These are phyloP conservation scores for Phaeosphaeriaceae sp. DNA, from an alignment of 2,329 filamentous ascomycete genomes.

Conservation along the genomic window DNA sequence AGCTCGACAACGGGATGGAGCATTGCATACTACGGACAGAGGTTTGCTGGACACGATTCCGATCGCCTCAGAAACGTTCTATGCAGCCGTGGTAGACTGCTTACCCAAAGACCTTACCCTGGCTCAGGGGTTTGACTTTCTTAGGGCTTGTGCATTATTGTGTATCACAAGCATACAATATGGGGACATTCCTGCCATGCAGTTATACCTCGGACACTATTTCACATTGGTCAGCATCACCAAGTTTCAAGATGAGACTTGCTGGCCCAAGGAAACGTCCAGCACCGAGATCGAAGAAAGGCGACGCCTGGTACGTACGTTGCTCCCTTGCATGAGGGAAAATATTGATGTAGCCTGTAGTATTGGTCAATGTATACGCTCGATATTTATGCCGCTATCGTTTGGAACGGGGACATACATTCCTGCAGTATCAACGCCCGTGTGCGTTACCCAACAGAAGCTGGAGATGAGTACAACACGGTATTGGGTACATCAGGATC, in stretches of 20 bases:
- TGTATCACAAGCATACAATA: conserved; percentile 61
- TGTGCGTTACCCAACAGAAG: conserved; percentile 59
- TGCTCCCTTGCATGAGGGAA: conserved; percentile 47
- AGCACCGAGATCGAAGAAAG: conserved; percentile 15
- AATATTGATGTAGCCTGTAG: conserved; percentile 33
- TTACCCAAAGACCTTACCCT: conserved; percentile 10
- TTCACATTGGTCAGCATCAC: conserved; percentile 58
- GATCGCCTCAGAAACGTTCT: conserved; percentile 1
- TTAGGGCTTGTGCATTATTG: conserved; percentile 58
- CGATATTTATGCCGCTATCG: conserved; percentile 62
- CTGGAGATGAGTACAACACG: conserved; percentile 55
- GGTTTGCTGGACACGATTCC: not conserved
- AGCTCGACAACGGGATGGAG: conserved; percentile 12
- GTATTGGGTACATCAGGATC: conserved; percentile 23
- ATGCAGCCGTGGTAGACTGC: conserved; percentile 2
- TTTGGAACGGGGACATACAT: conserved; percentile 54
- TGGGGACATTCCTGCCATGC: conserved; percentile 58
- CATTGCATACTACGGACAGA: conserved; percentile 1
- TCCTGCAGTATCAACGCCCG: conserved; percentile 52
- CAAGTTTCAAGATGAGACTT: conserved; percentile 60
- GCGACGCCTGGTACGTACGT: not conserved
- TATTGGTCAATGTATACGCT: conserved; percentile 66
- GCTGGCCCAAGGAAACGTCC: conserved; percentile 58
- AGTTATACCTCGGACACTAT: conserved; percentile 60
- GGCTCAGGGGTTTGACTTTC: conserved; percentile 48